phyloP scores from a whole-genome alignment of 257 asterid species.

The Misopates orontium region DNA sequence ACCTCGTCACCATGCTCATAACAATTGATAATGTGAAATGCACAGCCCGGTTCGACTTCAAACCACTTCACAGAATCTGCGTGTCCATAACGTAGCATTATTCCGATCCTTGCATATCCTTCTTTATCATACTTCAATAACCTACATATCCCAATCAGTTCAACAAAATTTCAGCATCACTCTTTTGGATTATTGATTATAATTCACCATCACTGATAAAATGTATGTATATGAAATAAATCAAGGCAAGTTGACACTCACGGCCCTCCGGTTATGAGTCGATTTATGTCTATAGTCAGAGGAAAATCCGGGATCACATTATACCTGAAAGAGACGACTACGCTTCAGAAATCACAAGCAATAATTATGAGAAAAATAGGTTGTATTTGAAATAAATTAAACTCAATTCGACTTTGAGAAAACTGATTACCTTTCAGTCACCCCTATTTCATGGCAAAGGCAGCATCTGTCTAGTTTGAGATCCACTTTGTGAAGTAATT shows the following conservation, averaged over 20 bases:
- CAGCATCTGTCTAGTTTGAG: conserved; percentile 54
- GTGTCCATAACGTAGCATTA: conserved; percentile 83
- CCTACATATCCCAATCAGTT: conserved; percentile 37
- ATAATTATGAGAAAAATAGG: too few species aligned
- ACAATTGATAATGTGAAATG: conserved; percentile 66
- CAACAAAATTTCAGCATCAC: background rate
- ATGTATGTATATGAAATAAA: background rate
- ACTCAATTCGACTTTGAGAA: background rate
- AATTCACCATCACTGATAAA: too few species aligned
- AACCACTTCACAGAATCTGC: conserved; percentile 67
- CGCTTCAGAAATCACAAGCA: background rate
- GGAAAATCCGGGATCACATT: conserved; percentile 74
- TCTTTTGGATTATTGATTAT: too few species aligned
- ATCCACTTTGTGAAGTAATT: conserved; percentile 61
- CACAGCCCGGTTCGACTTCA: conserved; percentile 54
- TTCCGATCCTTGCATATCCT: conserved; percentile 64
- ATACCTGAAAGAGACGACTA: conserved; percentile 36
- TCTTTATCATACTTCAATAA: conserved; percentile 48
- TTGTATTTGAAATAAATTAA: too few species aligned
- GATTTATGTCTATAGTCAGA: conserved; percentile 46
- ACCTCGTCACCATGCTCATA: conserved; percentile 64
- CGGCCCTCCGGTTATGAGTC: conserved; percentile 63
- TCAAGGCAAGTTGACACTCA: conserved; percentile 36
- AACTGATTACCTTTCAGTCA: conserved; percentile 44
- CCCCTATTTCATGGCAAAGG: conserved; percentile 66